These are phyloP conservation scores for Fusarium multiceps DNA, from an alignment of 2,329 filamentous ascomycete species.

Conservation along the genomic window DNA sequence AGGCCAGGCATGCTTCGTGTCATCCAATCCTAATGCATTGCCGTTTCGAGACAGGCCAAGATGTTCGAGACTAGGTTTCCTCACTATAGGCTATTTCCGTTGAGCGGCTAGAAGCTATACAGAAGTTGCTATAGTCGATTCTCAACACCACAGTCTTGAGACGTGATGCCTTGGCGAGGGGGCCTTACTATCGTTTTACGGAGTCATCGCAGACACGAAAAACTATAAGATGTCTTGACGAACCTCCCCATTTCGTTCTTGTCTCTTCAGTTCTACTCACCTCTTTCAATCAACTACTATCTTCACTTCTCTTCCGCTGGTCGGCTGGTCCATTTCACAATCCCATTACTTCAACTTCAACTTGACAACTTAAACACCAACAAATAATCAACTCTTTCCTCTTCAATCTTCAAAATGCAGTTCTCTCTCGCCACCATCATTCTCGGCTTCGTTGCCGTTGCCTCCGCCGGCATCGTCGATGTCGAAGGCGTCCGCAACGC, in stretches of 20 bases:
- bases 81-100: background rate
- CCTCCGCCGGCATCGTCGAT: conserved; percentile 14
- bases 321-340: conserved; percentile 15
- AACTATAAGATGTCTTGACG: conserved; percentile 7
- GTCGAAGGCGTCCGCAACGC: conserved; percentile 13
- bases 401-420: conserved; percentile 12
- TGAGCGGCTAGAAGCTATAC: background rate
- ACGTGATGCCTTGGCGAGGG: conserved; percentile 5
- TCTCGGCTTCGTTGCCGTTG: conserved; percentile 17
- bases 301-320: conserved; percentile 26
- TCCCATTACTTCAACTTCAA: background rate
- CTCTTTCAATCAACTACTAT: background rate
- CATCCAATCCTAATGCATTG: background rate
- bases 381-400: background rate
- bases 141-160: conserved; percentile 1
- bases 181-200: background rate
- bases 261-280: conserved; percentile 17
- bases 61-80: background rate
- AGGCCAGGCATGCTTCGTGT: background rate
- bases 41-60: background rate
- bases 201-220: background rate
- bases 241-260: background rate
- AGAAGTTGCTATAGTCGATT: background rate
- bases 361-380: background rate
- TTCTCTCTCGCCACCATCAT: conserved; percentile 16